phyloP scores from a whole-genome alignment of 2,329 filamentous ascomycete genomes.

The Pseudocercospora vitis region DNA sequence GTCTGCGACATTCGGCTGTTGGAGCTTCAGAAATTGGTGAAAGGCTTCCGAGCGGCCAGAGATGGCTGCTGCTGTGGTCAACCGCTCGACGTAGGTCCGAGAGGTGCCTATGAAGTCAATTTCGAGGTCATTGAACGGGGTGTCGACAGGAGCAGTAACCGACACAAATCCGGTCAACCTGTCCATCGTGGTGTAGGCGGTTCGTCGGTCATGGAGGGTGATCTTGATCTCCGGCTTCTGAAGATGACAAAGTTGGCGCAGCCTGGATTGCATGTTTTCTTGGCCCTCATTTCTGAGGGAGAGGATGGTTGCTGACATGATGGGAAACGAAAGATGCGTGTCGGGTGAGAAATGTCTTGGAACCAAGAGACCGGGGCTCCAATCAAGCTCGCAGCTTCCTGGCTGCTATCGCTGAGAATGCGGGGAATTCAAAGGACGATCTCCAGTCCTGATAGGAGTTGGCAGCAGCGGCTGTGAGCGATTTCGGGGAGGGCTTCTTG shows the following conservation, averaged over 20 bases:
- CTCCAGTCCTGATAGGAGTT: not conserved
- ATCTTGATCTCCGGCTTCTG: conserved; percentile 47
- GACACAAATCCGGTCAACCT: conserved; percentile 55
- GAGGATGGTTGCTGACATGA: conserved; percentile 19
- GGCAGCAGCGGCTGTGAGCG: not conserved
- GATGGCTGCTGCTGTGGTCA: conserved; percentile 53
- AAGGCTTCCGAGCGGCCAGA: conserved; percentile 56
- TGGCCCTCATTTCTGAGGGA: conserved; percentile 17
- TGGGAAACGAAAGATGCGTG: conserved; percentile 4
- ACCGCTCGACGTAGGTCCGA: conserved; percentile 56
- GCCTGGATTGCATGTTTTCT: conserved; percentile 29
- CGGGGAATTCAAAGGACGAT: not conserved
- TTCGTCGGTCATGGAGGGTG: conserved; percentile 40
- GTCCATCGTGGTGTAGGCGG: conserved; percentile 59
- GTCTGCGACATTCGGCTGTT: conserved; percentile 51
- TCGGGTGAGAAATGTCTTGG: conserved; percentile 15
- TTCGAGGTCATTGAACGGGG: conserved; percentile 57
- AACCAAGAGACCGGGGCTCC: not conserved
- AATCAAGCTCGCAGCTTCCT: not conserved
- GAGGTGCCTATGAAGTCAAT: conserved; percentile 59
- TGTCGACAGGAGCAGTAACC: conserved; percentile 54
- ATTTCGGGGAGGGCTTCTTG: not conserved
- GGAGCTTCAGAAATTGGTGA: conserved; percentile 62
- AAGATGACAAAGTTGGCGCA: conserved; percentile 30
- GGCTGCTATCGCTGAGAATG: not conserved